Percentiles rank a stretch among this genome's conserved stretches.
phyloP scores from a whole-genome alignment of 768 basidiomycete genomes.

The Suillus clintonianus region DNA sequence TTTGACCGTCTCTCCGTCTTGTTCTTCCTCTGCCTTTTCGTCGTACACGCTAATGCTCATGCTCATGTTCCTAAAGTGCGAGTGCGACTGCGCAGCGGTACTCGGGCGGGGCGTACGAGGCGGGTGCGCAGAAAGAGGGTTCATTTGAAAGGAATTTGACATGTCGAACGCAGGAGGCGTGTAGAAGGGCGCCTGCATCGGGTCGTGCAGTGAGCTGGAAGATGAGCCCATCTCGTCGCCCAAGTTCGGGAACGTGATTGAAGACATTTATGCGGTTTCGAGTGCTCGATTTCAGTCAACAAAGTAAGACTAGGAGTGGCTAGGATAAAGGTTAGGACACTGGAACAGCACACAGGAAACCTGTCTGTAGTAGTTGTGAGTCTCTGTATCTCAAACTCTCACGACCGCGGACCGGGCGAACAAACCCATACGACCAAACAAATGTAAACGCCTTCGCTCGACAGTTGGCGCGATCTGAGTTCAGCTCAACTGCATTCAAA shows the following conservation, averaged over 20 bases:
- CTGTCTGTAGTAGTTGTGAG: neutral
- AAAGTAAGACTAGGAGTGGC: neutral
- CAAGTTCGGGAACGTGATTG: constrained; percentile 60
- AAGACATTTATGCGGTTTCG: constrained; percentile 51
- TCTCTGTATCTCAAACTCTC: neutral
- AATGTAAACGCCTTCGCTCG: constrained; percentile 6
- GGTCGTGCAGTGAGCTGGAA: constrained; percentile 33
- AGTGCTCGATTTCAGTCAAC: neutral
- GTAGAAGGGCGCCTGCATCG: constrained; percentile 52
- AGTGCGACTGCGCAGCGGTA: constrained; percentile 25
- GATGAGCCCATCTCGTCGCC: constrained; percentile 36
- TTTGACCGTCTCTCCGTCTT: constrained; percentile 17
- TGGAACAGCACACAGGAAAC: neutral
- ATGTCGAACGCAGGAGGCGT: constrained; percentile 56
- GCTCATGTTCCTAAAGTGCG: constrained; percentile 16
- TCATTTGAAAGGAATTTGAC: constrained; percentile 73
- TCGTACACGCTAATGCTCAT: constrained; percentile 38
- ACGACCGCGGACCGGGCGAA: neutral
- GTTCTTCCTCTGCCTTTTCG: constrained; percentile 40
- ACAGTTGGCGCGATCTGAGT: neutral
- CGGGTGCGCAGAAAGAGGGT: constrained; percentile 77
- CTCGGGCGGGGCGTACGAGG: constrained; percentile 67
- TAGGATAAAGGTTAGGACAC: neutral
- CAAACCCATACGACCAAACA: constrained; percentile 31
- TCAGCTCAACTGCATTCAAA: neutral